Evolutionary conservation across 78 protist species (phyloP).

Genomic region (Bodo saltans): DNA sequence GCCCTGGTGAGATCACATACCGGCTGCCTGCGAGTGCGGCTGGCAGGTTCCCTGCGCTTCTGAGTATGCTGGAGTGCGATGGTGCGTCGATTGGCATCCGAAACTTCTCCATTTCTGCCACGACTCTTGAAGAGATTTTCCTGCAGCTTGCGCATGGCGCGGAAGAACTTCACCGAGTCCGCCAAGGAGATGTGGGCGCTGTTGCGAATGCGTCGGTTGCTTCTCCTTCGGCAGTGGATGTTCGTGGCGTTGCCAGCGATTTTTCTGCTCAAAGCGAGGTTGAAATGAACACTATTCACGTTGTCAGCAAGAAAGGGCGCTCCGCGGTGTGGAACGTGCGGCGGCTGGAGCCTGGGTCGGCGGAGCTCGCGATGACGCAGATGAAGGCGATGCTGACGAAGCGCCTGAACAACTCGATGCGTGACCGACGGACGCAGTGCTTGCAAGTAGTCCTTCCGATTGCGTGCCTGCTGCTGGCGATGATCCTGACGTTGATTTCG

Average conservation of each 20-base stretch:
- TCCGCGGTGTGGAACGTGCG: no score
- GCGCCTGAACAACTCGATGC: constrained; percentile 17
- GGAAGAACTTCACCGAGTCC: neutral
- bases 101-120: neutral
- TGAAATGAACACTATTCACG: no score
- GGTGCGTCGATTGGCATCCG: neutral
- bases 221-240: no score
- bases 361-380: neutral
- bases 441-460: constrained; percentile 16
- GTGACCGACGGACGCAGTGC: neutral
- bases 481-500: neutral
- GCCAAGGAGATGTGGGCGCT: neutral
- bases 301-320: no score
- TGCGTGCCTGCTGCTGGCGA: constrained; percentile 15
- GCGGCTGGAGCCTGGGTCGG: no score
- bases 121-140: constrained; percentile 26
- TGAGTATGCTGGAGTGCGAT: neutral
- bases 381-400: neutral
- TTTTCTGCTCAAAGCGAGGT: neutral
- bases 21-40: neutral
- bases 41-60: neutral
- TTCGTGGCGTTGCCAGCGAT: no score
- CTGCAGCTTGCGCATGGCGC: neutral
- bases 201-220: no score
- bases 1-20: neutral